Evolutionary conservation across 208 protist species (phyloP).

Genomic region (Leishmania guyanensis): DNA sequence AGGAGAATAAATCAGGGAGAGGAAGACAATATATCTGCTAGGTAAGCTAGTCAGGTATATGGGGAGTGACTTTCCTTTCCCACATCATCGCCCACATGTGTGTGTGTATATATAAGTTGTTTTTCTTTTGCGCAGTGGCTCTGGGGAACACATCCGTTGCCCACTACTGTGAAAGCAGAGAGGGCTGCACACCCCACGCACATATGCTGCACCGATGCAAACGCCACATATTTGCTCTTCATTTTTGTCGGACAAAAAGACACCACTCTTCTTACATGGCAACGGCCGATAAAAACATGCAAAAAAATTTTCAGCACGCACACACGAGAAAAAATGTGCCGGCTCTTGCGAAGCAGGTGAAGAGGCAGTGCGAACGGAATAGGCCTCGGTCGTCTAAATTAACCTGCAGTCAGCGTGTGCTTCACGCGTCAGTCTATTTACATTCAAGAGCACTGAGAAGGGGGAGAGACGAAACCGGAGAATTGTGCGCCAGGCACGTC

Average conservation of each 20-base stretch:
- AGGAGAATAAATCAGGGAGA: constrained; percentile 1
- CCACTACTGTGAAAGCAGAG: background rate
- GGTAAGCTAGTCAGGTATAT: background rate
- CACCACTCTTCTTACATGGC: background rate
- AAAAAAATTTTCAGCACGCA: background rate
- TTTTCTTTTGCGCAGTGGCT: background rate
- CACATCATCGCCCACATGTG: background rate
- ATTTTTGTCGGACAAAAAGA: constrained; percentile 1
- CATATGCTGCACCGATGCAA: background rate
- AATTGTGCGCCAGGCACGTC: background rate
- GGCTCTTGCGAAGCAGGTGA: constrained; percentile 4
- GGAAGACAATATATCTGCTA: background rate
- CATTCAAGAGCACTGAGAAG: constrained; percentile 6
- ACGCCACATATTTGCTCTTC: background rate
- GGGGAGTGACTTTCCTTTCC: background rate
- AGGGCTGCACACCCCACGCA: background rate
- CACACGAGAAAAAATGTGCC: constrained; percentile 1
- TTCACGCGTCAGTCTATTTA: constrained; percentile 13
- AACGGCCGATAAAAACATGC: background rate
- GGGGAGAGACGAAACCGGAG: background rate
- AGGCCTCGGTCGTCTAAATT: background rate
- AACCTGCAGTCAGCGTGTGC: background rate
- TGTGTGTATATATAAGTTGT: background rate
- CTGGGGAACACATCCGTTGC: background rate
- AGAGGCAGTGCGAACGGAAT: background rate